phyloP scores from a whole-genome alignment of 495 filamentous ascomycete species.

The Talaromyces wortmannii region DNA sequence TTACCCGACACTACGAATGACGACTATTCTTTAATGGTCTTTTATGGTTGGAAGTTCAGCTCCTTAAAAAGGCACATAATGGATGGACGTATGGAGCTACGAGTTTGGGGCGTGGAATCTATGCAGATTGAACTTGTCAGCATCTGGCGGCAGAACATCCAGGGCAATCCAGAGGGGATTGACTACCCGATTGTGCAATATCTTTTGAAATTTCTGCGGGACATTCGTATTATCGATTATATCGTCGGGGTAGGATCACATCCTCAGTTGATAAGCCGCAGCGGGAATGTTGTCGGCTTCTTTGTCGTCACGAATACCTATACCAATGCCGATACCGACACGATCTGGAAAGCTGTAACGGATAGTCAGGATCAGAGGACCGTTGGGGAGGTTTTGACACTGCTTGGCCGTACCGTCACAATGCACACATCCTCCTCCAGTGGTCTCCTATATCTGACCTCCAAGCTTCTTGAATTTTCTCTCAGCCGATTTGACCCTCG shows the following conservation, averaged over 20 bases:
- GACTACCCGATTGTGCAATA: slow-evolving; percentile 53
- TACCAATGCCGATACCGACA: slow-evolving; percentile 62
- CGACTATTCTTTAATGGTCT: slow-evolving; percentile 35
- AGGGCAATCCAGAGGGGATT: slow-evolving; percentile 21
- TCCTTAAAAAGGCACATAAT: slow-evolving; percentile 63
- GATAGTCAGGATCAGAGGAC: slow-evolving; percentile 81
- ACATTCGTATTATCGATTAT: slow-evolving; percentile 69
- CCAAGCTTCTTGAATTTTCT: slow-evolving; percentile 65
- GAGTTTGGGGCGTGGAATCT: slow-evolving; percentile 61
- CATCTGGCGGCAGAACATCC: slow-evolving; percentile 50
- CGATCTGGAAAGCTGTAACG: slow-evolving; percentile 77
- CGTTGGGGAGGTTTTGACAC: slow-evolving; percentile 67
- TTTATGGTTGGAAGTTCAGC: slow-evolving; percentile 63
- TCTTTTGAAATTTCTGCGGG: slow-evolving; percentile 57
- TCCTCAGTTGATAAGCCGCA: slow-evolving; percentile 75
- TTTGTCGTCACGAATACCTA: slow-evolving; percentile 77
- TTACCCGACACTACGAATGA: slow-evolving; percentile 24
- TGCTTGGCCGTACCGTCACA: slow-evolving; percentile 61
- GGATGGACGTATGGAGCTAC: slow-evolving; percentile 84
- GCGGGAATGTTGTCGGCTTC: slow-evolving; percentile 80
- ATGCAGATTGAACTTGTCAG: slow-evolving; percentile 68
- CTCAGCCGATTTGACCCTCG: slow-evolving; percentile 51
- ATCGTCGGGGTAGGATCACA: slow-evolving; percentile 89
- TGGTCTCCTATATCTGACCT: slow-evolving; percentile 61
- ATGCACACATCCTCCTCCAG: slow-evolving; percentile 43